Percentiles rank a stretch among this genome's conserved stretches.
These are phyloP conservation scores for Incumbomyces delicatus DNA, from an alignment of 2,329 filamentous ascomycete species.

Conservation along the genomic window DNA sequence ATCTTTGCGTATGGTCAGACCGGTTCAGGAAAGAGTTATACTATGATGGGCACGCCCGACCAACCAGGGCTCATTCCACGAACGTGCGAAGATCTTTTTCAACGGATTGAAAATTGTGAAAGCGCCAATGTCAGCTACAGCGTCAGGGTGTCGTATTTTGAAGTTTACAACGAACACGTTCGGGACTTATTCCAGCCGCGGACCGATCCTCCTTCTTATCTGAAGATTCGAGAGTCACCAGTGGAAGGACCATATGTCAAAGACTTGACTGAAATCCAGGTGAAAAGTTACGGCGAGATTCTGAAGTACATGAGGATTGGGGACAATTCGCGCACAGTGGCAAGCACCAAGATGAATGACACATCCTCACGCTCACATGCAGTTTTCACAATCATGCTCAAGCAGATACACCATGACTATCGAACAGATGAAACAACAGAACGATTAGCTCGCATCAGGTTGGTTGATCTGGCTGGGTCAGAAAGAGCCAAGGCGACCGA, in stretches of 20 bases:
- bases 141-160: slow-evolving; percentile 95
- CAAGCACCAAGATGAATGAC: slow-evolving; percentile 98
- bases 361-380: slow-evolving; percentile 93
- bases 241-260: slow-evolving; percentile 95
- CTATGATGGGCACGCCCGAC: slow-evolving; percentile 84
- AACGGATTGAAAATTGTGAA: slow-evolving; percentile 77
- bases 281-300: slow-evolving; percentile 77
- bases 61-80: slow-evolving; percentile 86
- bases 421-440: slow-evolving; percentile 97
- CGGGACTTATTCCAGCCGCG: slow-evolving; percentile 80
- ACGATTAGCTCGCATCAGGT: slow-evolving; percentile 79
- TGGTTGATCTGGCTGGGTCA: slow-evolving; percentile 90
- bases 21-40: slow-evolving; percentile 94
- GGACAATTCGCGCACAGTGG: slow-evolving; percentile 76
- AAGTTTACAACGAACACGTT: slow-evolving; percentile 99
- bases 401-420: slow-evolving; percentile 96
- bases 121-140: slow-evolving; percentile 91
- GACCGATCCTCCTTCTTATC: slow-evolving; percentile 73
- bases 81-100: slow-evolving; percentile 91
- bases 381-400: slow-evolving; percentile 95
- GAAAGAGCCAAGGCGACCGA: slow-evolving; percentile 93
- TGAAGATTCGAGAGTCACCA: slow-evolving; percentile 93
- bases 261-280: slow-evolving; percentile 85
- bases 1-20: slow-evolving; percentile 99
- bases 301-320: slow-evolving; percentile 83